Base-by-base conservation (phyloP, 192 early-diverging fungal species). In the Coemansia asiatica region DNA sequence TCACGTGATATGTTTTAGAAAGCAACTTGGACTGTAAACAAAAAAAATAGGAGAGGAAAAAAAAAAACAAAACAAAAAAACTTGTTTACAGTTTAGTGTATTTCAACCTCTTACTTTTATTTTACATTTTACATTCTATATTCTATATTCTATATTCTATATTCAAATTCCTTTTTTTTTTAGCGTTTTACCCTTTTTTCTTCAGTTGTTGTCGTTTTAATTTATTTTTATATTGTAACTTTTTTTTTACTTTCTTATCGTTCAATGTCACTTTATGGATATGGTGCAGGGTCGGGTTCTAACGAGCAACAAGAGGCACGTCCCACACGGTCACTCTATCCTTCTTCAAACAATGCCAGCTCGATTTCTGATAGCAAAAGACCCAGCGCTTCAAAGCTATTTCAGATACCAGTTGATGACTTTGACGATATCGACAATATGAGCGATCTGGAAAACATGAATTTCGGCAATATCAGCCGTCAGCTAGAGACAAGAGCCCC, bases 391-490 rank as follows among this genome's bases (percentile, higher is more conserved):
- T 60, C 66, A 1, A 70, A 65, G 38, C 66, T 68, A 1, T 71
- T 75, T 15, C 66, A 68, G 55, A 36, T 68, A n/a, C 67, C 71
- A 13, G 56, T 60, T 46, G 77, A 75, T 26, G 72, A 74, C 38
- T 53, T 66, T 51, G 68, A 75, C 26, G 68, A 74, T 38, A 38
- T 64, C 9, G 66, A 64, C 55, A 65, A 49, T 26, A 63, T 78
- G 54, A 74, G 77, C 65, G 77, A 80, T 53, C 26, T 79, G 26
- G 76, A 79, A n/a, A 63, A 74, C 65, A 72, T 71, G 50, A 64
- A 70, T 36, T 71, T 65, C 53, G 60, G 40, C 46, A 67, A 53
- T 19, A 28, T 35, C 60, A 47, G 62, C 47, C 64, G 27, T 35
- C 22, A 28, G 12, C 19, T 18, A 48, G 28, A 44, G 33, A 40